These are phyloP conservation scores for Piper longum DNA, from an alignment of 164 flowering plant species.

Conservation along the genomic window DNA sequence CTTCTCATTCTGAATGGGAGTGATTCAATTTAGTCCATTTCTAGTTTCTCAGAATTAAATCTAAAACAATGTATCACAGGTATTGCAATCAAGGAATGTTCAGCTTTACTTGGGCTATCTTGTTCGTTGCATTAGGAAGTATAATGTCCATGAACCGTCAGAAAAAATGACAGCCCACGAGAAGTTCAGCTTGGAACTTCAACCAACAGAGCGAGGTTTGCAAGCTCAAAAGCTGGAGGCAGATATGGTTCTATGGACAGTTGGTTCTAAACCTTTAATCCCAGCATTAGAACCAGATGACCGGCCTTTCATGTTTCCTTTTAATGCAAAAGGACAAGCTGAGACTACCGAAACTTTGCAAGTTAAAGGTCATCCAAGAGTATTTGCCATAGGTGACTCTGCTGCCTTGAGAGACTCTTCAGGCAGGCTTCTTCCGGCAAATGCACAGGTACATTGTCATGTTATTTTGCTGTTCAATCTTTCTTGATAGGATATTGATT, in stretches of 20 bases:
- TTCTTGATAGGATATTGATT: not conserved
- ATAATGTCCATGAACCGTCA: constrained; percentile 14
- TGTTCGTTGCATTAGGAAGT: constrained; percentile 53
- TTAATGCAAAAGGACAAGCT: constrained; percentile 80
- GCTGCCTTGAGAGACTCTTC: constrained; percentile 65
- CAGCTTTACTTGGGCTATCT: constrained; percentile 68
- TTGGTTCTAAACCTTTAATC: constrained; percentile 70
- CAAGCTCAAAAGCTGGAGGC: constrained; percentile 54
- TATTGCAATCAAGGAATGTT: constrained; percentile 75
- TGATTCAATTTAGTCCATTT: not conserved
- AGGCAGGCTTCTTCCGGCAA: constrained; percentile 79
- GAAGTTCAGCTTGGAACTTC: constrained; percentile 54
- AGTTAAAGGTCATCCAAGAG: constrained; percentile 88
- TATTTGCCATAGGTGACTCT: constrained; percentile 93
- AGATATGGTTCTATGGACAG: constrained; percentile 89
- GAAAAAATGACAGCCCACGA: constrained; percentile 14
- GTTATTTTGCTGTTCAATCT: not conserved
- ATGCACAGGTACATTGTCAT: constrained; percentile 64
- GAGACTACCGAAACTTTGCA: constrained; percentile 96
- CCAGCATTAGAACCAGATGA: constrained; percentile 38
- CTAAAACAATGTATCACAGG: constrained; percentile 24
- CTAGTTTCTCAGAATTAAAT: not conserved
- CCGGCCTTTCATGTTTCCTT: constrained; percentile 33
- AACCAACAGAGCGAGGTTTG: constrained; percentile 63
- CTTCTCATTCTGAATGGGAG: not conserved